These are phyloP conservation scores for Boletellus ananiceps DNA, from an alignment of 768 basidiomycete species.

Conservation along the genomic window DNA sequence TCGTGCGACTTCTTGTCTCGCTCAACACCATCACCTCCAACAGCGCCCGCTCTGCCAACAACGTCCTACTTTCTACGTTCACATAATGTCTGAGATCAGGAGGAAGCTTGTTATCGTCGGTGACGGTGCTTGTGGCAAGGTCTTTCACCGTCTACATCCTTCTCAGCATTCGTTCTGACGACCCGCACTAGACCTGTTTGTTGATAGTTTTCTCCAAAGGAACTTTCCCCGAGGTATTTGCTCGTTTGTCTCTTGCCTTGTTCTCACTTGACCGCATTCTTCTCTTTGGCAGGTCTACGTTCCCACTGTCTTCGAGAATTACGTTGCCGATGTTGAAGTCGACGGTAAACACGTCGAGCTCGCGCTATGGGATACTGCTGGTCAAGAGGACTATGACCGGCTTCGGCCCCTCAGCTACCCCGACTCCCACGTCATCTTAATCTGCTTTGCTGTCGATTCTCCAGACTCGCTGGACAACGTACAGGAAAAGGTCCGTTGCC, in stretches of 20 bases:
- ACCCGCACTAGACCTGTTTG: conserved; percentile 66
- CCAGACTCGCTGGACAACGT: conserved; percentile 99
- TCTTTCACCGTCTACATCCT: conserved; percentile 25
- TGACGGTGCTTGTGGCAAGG: conserved; percentile 97
- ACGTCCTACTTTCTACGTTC: conserved; percentile 33
- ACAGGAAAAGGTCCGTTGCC: conserved; percentile 86
- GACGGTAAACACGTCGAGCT: conserved; percentile 98
- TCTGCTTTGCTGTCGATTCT: conserved; percentile 97
- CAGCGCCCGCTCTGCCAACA: conserved; percentile 32
- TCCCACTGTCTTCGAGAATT: conserved; percentile 99
- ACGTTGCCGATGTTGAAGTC: conserved; percentile 97
- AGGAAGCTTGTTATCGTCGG: conserved; percentile 99
- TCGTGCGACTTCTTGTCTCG: conserved; percentile 37
- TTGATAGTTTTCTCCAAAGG: conserved; percentile 97
- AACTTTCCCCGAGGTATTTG: conserved; percentile 84
- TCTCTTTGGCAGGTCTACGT: conserved; percentile 77
- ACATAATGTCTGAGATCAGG: conserved; percentile 90
- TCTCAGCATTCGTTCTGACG: conserved; percentile 17
- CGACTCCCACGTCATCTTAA: conserved; percentile 99
- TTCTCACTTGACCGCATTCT: neutral
- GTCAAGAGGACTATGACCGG: conserved; percentile 99
- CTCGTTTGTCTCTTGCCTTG: neutral
- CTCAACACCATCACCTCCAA: conserved; percentile 35
- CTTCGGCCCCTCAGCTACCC: conserved; percentile 97
- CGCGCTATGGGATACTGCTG: conserved; percentile 99